Conservation (phyloP, 169 alveolate species). For the Plasmodium gaboni region DNA sequence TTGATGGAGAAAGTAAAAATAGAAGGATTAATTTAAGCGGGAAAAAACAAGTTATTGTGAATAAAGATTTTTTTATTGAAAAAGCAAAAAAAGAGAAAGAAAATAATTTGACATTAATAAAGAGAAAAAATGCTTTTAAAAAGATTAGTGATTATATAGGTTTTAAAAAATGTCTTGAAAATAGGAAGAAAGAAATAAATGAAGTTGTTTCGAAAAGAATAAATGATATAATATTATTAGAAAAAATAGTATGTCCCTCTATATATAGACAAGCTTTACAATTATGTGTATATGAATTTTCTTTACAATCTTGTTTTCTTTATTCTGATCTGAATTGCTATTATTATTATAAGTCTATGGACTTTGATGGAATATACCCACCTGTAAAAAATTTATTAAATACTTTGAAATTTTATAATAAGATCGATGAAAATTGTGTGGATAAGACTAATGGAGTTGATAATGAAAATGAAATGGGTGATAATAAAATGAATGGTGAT, state of each 20-base stretch:
- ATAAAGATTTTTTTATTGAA: constrained; percentile 60
- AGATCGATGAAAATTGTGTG: background rate
- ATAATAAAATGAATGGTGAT: background rate
- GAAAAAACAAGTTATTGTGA: constrained; percentile 56
- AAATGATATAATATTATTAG: constrained; percentile 29
- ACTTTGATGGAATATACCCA: constrained; percentile 21
- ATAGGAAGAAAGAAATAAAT: constrained; percentile 36
- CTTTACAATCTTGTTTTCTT: constrained; percentile 32
- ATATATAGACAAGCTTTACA: constrained; percentile 41
- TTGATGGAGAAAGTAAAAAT: constrained; percentile 67
- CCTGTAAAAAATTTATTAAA: constrained; percentile 34
- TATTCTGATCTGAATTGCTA: constrained; percentile 38
- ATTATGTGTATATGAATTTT: constrained; percentile 54
- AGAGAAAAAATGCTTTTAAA: constrained; percentile 49
- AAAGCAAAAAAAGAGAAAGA: constrained; percentile 59
- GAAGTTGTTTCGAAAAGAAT: constrained; percentile 24
- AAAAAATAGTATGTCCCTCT: constrained; percentile 36
- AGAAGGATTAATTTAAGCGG: constrained; percentile 69
- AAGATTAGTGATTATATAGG: constrained; percentile 24
- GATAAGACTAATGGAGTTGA: background rate
- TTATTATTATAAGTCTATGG: constrained; percentile 34
- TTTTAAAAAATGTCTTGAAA: constrained; percentile 40
- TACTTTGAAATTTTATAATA: constrained; percentile 38
- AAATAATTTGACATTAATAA: constrained; percentile 14
- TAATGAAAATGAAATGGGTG: background rate